phyloP scores from a whole-genome alignment of 352 stramenopile species.

The Phytophthora agathidicida region DNA sequence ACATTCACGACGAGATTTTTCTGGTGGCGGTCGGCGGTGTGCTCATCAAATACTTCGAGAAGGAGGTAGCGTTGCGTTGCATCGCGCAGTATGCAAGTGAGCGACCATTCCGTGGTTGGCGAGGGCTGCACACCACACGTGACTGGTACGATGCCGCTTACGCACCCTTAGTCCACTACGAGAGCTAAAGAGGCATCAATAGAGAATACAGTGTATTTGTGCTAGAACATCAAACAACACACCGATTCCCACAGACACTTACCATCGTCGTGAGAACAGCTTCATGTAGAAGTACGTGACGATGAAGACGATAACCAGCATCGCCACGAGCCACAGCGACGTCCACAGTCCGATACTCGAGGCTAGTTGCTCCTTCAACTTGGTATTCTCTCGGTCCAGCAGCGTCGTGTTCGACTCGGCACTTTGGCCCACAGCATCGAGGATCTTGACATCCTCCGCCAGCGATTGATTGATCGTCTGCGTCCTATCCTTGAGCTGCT shows the following conservation, averaged over 20 bases:
- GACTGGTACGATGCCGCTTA: slow-evolving; percentile 90
- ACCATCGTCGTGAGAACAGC: slow-evolving; percentile 68
- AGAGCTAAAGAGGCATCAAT: slow-evolving; percentile 40
- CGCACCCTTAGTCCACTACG: slow-evolving; percentile 77
- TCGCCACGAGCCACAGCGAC: slow-evolving; percentile 69
- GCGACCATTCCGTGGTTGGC: slow-evolving; percentile 71
- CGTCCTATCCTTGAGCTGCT: slow-evolving; percentile 75
- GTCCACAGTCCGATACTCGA: slow-evolving; percentile 82
- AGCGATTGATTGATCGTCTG: slow-evolving; percentile 80
- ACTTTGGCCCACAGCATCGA: slow-evolving; percentile 74
- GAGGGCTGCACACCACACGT: slow-evolving; percentile 80
- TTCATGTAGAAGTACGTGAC: slow-evolving; percentile 85
- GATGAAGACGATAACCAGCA: slow-evolving; percentile 66
- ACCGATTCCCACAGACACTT: background rate
- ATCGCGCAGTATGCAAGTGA: slow-evolving; percentile 81
- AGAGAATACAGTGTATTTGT: slow-evolving; percentile 22
- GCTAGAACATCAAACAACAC: background rate
- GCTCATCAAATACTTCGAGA: slow-evolving; percentile 76
- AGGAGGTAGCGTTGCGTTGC: slow-evolving; percentile 67
- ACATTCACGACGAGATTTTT: slow-evolving; percentile 80
- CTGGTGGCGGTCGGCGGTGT: slow-evolving; percentile 54
- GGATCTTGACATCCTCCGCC: slow-evolving; percentile 72
- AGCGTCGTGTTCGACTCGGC: slow-evolving; percentile 69
- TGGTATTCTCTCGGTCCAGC: slow-evolving; percentile 65
- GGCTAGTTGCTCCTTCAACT: slow-evolving; percentile 67